phyloP scores from a whole-genome alignment of 2,329 filamentous ascomycete species.

The Clonostachys sp. region DNA sequence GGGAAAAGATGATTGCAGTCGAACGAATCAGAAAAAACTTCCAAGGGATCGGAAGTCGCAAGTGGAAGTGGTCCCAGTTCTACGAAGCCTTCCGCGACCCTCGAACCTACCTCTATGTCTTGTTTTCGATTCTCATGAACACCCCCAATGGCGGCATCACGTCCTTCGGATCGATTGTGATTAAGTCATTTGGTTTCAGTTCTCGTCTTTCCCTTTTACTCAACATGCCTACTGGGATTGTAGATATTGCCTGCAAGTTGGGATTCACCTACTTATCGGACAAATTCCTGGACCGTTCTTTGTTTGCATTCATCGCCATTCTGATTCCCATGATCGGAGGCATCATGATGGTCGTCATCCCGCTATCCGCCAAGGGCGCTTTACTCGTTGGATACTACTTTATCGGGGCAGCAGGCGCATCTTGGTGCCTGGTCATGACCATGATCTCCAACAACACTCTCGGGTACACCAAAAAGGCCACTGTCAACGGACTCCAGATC shows the following conservation, averaged over 20 bases:
- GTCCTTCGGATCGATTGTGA: constrained; percentile 52
- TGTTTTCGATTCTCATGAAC: constrained; percentile 39
- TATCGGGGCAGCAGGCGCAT: constrained; percentile 13
- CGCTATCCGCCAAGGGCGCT: constrained; percentile 10
- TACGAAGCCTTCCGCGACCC: constrained; percentile 23
- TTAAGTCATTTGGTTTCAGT: constrained; percentile 50
- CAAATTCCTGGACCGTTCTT: constrained; percentile 12
- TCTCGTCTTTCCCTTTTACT: constrained; percentile 50
- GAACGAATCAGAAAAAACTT: constrained; percentile 47
- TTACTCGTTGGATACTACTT: constrained; percentile 14
- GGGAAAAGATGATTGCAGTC: constrained; percentile 53
- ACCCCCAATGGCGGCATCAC: constrained; percentile 50
- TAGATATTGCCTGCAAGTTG: constrained; percentile 19
- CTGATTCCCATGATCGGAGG: constrained; percentile 16
- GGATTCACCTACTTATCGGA: constrained; percentile 18
- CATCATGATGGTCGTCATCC: constrained; percentile 17
- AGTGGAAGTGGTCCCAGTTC: constrained; percentile 30
- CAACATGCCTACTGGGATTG: constrained; percentile 53
- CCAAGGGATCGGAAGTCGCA: constrained; percentile 23
- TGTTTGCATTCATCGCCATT: constrained; percentile 16
- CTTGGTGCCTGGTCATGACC: constrained; percentile 16
- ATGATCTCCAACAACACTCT: constrained; percentile 18
- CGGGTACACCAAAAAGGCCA: constrained; percentile 20
- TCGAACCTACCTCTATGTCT: constrained; percentile 30
- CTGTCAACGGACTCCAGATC: constrained; percentile 13